Conservation (phyloP, 768 basidiomycete species). For the Fomitopsis serialis region DNA sequence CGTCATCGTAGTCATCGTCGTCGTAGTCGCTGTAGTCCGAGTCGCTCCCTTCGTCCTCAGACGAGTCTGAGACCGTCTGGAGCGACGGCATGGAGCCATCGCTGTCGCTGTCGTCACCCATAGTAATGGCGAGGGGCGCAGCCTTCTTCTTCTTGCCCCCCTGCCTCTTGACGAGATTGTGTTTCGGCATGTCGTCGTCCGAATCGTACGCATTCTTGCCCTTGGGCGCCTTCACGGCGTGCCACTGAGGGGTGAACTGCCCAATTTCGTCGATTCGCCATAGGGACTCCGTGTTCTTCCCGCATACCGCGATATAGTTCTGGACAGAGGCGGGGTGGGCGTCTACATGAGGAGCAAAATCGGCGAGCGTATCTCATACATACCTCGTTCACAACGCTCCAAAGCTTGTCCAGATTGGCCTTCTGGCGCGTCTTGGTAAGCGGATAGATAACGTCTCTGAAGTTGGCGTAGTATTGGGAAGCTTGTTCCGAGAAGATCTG, state of each 20-base stretch:
- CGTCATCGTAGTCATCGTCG: slow-evolving; percentile 25
- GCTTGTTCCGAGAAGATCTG: slow-evolving; percentile 58
- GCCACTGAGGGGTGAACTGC: slow-evolving; percentile 56
- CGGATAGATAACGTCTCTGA: slow-evolving; percentile 54
- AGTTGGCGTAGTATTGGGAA: slow-evolving; percentile 41
- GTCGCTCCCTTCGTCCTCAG: slow-evolving; percentile 38
- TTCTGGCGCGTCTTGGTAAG: slow-evolving; percentile 49
- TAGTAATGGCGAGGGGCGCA: slow-evolving; percentile 47
- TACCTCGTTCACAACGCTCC: slow-evolving; percentile 48
- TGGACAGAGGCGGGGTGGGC: slow-evolving; percentile 17
- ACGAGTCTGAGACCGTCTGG: slow-evolving; percentile 59
- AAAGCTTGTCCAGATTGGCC: slow-evolving; percentile 51
- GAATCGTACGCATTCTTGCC: slow-evolving; percentile 12
- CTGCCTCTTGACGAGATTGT: slow-evolving; percentile 18
- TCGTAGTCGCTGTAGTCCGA: slow-evolving; percentile 33
- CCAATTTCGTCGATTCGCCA: slow-evolving; percentile 57
- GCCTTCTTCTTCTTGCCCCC: slow-evolving; percentile 25
- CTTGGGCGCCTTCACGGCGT: slow-evolving; percentile 28
- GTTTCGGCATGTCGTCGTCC: slow-evolving; percentile 17
- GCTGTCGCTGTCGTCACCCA: slow-evolving; percentile 38
- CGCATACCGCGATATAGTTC: slow-evolving; percentile 55
- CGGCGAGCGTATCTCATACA: slow-evolving; percentile 32
- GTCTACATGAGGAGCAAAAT: neutral
- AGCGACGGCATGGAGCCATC: slow-evolving; percentile 62
- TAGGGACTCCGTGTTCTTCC: slow-evolving; percentile 52